Evolutionary conservation across 768 basidiomycete species (phyloP).

Genomic region (Xanthoconium purpureum): DNA sequence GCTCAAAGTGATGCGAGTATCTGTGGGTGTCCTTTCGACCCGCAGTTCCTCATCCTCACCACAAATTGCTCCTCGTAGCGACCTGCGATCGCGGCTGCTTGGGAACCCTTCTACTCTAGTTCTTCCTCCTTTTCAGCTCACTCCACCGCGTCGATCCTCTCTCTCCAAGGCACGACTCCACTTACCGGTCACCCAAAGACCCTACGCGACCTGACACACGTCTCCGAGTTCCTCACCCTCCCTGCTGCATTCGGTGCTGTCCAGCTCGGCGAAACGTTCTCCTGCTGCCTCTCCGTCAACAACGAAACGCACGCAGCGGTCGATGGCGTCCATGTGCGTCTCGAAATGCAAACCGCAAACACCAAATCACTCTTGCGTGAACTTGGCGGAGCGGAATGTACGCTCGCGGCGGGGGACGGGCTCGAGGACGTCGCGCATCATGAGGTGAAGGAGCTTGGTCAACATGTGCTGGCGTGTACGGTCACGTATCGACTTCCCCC

Average conservation of each 20-base stretch:
- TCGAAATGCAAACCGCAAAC: slow-evolving; percentile 84
- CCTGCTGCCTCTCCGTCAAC: slow-evolving; percentile 76
- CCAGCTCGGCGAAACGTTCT: slow-evolving; percentile 87
- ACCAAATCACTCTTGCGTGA: slow-evolving; percentile 63
- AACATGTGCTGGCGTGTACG: slow-evolving; percentile 84
- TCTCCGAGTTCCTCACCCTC: slow-evolving; percentile 74
- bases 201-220: slow-evolving; percentile 74
- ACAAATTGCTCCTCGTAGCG: slow-evolving; percentile 42
- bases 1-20: slow-evolving; percentile 84
- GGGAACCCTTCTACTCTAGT: slow-evolving; percentile 86
- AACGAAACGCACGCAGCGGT: slow-evolving; percentile 69
- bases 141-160: slow-evolving; percentile 73
- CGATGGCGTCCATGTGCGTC: slow-evolving; percentile 58
- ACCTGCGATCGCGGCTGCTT: slow-evolving; percentile 69
- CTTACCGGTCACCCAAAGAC: slow-evolving; percentile 79
- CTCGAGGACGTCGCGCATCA: slow-evolving; percentile 70
- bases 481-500: slow-evolving; percentile 78
- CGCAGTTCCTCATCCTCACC: not conserved
- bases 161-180: slow-evolving; percentile 69
- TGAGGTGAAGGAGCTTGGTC: slow-evolving; percentile 92
- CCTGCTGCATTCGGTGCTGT: slow-evolving; percentile 84
- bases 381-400: slow-evolving; percentile 51
- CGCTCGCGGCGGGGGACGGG: slow-evolving; percentile 54
- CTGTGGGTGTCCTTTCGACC: slow-evolving; percentile 50
- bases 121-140: slow-evolving; percentile 79